A percentile compares a stretch with the other conserved stretches of the same genome.
Evolutionary conservation across 768 basidiomycete species (phyloP).

Genomic region (Vararia minispora): DNA sequence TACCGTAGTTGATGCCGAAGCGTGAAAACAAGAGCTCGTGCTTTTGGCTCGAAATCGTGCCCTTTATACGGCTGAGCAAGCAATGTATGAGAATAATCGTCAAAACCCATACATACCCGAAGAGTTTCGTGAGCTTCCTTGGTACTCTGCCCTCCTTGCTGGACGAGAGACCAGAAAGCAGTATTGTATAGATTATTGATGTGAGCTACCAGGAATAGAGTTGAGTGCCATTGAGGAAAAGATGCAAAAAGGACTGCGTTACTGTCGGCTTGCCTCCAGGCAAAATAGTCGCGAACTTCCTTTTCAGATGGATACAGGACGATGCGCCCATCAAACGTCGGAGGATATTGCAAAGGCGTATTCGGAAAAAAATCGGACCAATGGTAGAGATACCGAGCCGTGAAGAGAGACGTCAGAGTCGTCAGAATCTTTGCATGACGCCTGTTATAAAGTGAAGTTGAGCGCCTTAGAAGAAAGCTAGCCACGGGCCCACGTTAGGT

Average conservation of each 20-base stretch:
- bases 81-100: not conserved
- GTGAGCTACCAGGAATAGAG: constrained; percentile 48
- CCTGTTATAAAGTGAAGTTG: constrained; percentile 72
- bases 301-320: constrained; percentile 66
- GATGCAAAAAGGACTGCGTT: too few species aligned
- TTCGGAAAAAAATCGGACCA: constrained; percentile 78
- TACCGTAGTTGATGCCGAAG: constrained; percentile 85
- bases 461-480: constrained; percentile 80
- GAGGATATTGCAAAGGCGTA: constrained; percentile 64
- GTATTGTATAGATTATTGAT: constrained; percentile 99
- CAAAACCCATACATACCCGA: constrained; percentile 32
- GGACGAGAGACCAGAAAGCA: constrained; percentile 87
- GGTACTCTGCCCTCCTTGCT: constrained; percentile 66
- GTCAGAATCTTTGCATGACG: constrained; percentile 81
- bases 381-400: constrained; percentile 79
- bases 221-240: not conserved
- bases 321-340: constrained; percentile 87
- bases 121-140: constrained; percentile 76
- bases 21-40: constrained; percentile 80
- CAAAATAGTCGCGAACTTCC: constrained; percentile 83
- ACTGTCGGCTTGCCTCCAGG: constrained; percentile 97
- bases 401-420: constrained; percentile 77
- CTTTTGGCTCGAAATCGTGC: constrained; percentile 82
- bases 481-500: not conserved
- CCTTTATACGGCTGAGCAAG: constrained; percentile 32